These are phyloP conservation scores for Cystobasidium sp. DNA, from an alignment of 1,284 basidiomycete species.

Conservation along the genomic window DNA sequence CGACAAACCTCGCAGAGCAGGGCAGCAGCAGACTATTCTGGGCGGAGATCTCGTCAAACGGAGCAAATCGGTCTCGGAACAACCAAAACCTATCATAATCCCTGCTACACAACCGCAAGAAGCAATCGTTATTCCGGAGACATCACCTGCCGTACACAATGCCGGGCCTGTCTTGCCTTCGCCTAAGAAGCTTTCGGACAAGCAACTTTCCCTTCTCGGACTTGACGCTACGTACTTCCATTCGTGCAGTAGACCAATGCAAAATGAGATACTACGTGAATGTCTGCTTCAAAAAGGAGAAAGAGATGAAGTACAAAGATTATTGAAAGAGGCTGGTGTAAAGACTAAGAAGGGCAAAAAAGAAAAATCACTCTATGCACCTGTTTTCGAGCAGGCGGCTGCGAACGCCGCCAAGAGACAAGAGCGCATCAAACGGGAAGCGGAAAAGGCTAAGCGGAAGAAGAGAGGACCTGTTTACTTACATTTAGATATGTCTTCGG, in stretches of 20 bases:
- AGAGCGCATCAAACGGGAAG: slow-evolving; percentile 8
- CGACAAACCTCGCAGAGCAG: slow-evolving; percentile 4
- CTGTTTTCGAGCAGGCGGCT: slow-evolving; percentile 41
- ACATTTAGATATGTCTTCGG: not conserved
- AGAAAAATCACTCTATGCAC: slow-evolving; percentile 45
- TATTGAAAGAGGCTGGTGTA: slow-evolving; percentile 62
- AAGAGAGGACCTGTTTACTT: slow-evolving; percentile 18
- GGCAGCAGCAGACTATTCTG: not conserved
- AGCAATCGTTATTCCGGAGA: slow-evolving; percentile 33
- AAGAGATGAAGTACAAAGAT: slow-evolving; percentile 63
- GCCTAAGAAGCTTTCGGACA: slow-evolving; percentile 38
- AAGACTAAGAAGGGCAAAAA: slow-evolving; percentile 55
- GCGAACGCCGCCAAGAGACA: slow-evolving; percentile 36
- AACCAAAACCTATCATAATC: slow-evolving; percentile 23
- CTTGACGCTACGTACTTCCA: slow-evolving; percentile 34
- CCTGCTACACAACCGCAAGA: slow-evolving; percentile 9
- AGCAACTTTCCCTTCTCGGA: slow-evolving; percentile 40
- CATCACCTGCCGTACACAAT: slow-evolving; percentile 11
- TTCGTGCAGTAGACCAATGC: slow-evolving; percentile 18
- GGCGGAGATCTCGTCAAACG: not conserved
- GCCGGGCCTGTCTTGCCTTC: slow-evolving; percentile 11
- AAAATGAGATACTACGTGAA: slow-evolving; percentile 34
- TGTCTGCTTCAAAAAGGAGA: slow-evolving; percentile 22
- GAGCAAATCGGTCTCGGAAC: slow-evolving; percentile 8
- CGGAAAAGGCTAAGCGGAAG: slow-evolving; percentile 21